Evolutionary conservation across 306 rosid genomes (phyloP), one percentile per base, ranked within the genome.

Genomic region (Ziziphus jujuba): DNA sequence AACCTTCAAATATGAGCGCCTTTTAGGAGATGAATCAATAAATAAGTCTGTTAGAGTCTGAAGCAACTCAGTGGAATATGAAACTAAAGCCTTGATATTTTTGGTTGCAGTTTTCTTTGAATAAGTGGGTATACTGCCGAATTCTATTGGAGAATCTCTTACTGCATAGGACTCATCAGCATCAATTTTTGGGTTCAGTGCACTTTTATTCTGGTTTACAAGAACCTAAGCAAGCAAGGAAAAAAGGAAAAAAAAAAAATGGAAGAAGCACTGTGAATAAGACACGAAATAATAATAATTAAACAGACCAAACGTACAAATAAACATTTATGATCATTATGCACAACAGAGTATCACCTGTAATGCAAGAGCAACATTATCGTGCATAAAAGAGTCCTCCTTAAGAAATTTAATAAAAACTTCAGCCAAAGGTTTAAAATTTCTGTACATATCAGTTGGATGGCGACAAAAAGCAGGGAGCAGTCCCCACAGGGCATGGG

Each of bases 401-500:
- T 86, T 85, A 22, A 93, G 95, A 75, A 88, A 81, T 75, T 75
- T 80, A 77, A 81, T 36, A 43, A 90, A 77, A 59, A 75, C 74
- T 65, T 81, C 77, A 48, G 87, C 78, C 60, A 88, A 81, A 61
- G 71, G 54, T 60, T 76, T 64, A 70, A 86, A 64, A 68, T 48
- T 84, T 75, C 75, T 78, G 71, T 59, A 19, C 60, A 87, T 80
- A 80, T 93, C 98, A 55, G 86, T 83, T 51, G 98, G 89, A 76
- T 66, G 82, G 48, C 80, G 89, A 81, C 97, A 93, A 75, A 92
- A 93, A 66, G 90, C 81, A 70, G 96, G 97, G 51, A 93, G 88
- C 85, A 93, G 56, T 75, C 82, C 89, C 91, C 72, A 71, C 36
- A 93, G 82, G 49, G 81, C 88, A 71, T 74, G 61, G 40, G 93